phyloP scores from a whole-genome alignment of 495 filamentous ascomycete species.

The Chaetomium fimeti region DNA sequence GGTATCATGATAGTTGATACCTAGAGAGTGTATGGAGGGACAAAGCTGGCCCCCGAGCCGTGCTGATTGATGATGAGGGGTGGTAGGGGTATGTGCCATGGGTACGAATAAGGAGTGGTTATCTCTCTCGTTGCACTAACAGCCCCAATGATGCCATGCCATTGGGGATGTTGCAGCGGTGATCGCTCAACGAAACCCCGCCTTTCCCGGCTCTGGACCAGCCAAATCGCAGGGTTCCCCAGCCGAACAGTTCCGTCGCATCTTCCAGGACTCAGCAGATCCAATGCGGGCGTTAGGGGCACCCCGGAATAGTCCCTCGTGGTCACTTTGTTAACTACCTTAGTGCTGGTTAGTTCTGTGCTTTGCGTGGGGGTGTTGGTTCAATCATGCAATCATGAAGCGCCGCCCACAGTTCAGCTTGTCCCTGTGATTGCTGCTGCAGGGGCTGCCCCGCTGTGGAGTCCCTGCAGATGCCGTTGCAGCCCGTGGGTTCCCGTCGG shows the following conservation, averaged over 20 bases:
- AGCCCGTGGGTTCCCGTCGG: background rate
- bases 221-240: background rate
- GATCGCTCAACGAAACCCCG: conserved; percentile 19
- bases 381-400: background rate
- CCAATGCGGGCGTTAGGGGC: background rate
- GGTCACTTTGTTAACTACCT: background rate
- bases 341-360: conserved; percentile 1
- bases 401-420: background rate
- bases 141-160: conserved; percentile 22
- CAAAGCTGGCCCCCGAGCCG: background rate
- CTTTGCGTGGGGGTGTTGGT: background rate
- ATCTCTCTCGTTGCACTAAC: background rate
- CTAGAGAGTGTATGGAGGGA: background rate
- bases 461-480: background rate
- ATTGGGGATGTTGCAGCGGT: conserved; percentile 14
- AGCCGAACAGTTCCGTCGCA: background rate
- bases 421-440: background rate
- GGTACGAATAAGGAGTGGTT: background rate
- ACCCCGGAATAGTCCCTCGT: conserved; percentile 3
- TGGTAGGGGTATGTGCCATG: background rate
- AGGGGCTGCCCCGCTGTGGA: background rate
- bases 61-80: background rate
- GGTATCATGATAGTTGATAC: background rate
- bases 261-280: background rate
- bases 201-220: background rate